These are phyloP conservation scores for Glycine soja DNA, from an alignment of 306 rosid genomes.

Conservation along the genomic window DNA sequence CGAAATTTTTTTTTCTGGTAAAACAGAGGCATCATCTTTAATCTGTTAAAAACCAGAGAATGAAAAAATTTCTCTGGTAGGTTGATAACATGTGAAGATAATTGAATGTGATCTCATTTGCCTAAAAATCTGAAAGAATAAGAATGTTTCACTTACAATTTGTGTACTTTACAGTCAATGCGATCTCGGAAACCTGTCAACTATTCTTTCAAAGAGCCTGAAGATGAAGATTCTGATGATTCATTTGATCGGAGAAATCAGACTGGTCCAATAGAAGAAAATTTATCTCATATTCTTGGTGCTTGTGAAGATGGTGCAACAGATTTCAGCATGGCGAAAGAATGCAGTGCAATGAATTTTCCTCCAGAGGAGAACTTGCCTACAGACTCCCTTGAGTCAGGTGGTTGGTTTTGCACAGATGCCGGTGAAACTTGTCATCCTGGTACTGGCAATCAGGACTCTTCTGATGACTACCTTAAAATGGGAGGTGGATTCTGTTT, in stretches of 20 bases:
- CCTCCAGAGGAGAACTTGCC: constrained; percentile 43
- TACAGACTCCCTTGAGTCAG: constrained; percentile 50
- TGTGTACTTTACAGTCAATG: constrained; percentile 62
- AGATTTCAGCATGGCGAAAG: constrained; percentile 42
- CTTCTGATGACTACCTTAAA: constrained; percentile 53
- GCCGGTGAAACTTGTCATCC: constrained; percentile 51
- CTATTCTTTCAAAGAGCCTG: constrained; percentile 56
- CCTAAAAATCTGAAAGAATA: not conserved
- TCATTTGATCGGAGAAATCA: constrained; percentile 50
- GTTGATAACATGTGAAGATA: not conserved
- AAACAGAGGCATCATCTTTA: not conserved
- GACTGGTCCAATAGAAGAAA: constrained; percentile 44
- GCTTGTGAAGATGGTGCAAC: constrained; percentile 43
- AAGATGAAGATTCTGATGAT: constrained; percentile 54
- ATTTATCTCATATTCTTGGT: constrained; percentile 27
- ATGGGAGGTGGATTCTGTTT: constrained; percentile 74
- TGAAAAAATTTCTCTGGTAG: not conserved
- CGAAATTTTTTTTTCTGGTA: not conserved
- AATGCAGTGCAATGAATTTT: constrained; percentile 26
- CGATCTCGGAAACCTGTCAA: constrained; percentile 70
- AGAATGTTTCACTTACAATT: constrained; percentile 25
- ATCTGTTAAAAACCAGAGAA: not conserved
- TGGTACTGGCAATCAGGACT: constrained; percentile 33
- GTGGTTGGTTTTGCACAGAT: constrained; percentile 51
- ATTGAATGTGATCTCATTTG: constrained; percentile 22